Percentiles rank a stretch among this genome's conserved stretches.
Evolutionary conservation across 2,329 filamentous ascomycete species (phyloP).

Genomic region (Ascochyta lentis): DNA sequence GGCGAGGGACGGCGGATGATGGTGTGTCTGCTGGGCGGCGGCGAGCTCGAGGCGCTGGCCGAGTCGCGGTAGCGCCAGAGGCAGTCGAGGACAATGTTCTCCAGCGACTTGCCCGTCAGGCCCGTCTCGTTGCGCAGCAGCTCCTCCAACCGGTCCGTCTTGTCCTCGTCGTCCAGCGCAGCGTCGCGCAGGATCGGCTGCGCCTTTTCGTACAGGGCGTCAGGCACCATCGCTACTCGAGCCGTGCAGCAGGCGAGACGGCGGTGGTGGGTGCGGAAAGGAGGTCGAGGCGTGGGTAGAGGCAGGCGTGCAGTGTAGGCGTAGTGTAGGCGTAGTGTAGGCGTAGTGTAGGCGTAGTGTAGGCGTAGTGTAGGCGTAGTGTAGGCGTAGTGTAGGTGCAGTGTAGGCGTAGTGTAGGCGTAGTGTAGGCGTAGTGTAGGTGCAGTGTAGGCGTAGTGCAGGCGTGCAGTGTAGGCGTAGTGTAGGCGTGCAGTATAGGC

Average conservation of each 20-base stretch:
- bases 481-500: neutral
- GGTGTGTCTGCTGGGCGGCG: constrained; percentile 85
- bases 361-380: too few relatives aligned
- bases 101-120: constrained; percentile 76
- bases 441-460: too few relatives aligned
- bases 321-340: too few relatives aligned
- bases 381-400: too few relatives aligned
- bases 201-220: constrained; percentile 90
- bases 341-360: too few relatives aligned
- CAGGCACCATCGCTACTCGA: constrained; percentile 76
- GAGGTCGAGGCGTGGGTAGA: constrained; percentile 1
- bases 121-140: constrained; percentile 80
- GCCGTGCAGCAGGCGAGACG: constrained; percentile 6
- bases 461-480: too few relatives aligned
- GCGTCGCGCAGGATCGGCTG: constrained; percentile 85
- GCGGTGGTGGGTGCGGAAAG: constrained; percentile 10
- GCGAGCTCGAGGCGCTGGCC: constrained; percentile 70
- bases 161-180: constrained; percentile 88
- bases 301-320: neutral
- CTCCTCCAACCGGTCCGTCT: constrained; percentile 88
- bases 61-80: constrained; percentile 82
- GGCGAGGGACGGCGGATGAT: constrained; percentile 90
- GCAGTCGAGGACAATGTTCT: constrained; percentile 89
- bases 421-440: too few relatives aligned
- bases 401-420: too few relatives aligned